Percentiles rank a stretch among this genome's conserved stretches.
phyloP scores from a whole-genome alignment of 805 yeast species.

The Nakazawaea ishiwadae region DNA sequence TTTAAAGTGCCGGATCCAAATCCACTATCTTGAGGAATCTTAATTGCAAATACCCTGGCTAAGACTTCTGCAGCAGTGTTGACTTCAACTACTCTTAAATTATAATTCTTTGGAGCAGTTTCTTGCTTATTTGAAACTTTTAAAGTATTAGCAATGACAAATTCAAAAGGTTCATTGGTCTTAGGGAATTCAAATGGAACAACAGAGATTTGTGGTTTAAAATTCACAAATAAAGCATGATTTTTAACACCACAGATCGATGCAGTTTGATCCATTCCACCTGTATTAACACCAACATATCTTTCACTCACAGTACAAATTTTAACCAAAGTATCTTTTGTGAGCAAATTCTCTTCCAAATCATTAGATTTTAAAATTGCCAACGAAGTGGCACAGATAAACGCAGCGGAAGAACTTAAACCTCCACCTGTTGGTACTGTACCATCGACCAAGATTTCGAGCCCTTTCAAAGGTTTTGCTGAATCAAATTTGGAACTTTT shows the following conservation, averaged over 20 bases:
- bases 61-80: constrained; percentile 60
- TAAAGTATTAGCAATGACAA: constrained; percentile 61
- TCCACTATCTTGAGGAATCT: constrained; percentile 42
- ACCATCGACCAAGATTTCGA: constrained; percentile 54
- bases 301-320: constrained; percentile 67
- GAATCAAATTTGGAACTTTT: neutral
- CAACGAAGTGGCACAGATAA: constrained; percentile 60
- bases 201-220: constrained; percentile 54
- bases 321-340: constrained; percentile 48
- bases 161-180: constrained; percentile 38
- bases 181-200: constrained; percentile 50
- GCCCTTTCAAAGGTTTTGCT: constrained; percentile 33
- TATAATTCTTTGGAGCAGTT: constrained; percentile 67
- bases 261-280: constrained; percentile 81
- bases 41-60: constrained; percentile 42
- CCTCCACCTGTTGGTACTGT: constrained; percentile 73
- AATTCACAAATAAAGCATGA: constrained; percentile 56
- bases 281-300: constrained; percentile 68
- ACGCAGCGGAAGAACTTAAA: constrained; percentile 67
- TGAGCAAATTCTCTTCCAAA: constrained; percentile 25
- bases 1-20: constrained; percentile 55
- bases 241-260: constrained; percentile 57
- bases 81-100: constrained; percentile 68
- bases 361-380: constrained; percentile 52
- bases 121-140: constrained; percentile 61